Base-by-base conservation (phyloP, 2,329 filamentous ascomycete genomes). In the Aspergillus hortae region DNA sequence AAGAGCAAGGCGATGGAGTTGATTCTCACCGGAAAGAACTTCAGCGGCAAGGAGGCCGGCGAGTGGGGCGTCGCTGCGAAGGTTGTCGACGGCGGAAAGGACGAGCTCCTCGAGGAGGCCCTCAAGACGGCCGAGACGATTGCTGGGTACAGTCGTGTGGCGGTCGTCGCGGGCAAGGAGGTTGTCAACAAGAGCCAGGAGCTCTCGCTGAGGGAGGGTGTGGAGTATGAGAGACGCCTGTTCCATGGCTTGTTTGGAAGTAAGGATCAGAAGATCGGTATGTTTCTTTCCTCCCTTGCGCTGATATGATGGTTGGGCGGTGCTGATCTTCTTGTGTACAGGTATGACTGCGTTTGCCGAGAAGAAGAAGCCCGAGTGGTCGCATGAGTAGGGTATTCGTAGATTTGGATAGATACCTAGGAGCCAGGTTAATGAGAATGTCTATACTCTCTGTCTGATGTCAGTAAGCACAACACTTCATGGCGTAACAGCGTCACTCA, bases 141-240 rank as follows among this genome's bases (percentile, higher is more conserved):
- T 75, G 92, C 94, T 0, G 77, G 88, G 1, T 90, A 94, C 73
- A 92, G 89, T 48, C 84, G 81, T 67, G 87, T 99, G n/a, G 89
- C 92, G 1, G 84, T 95, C 53, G 85, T 90, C 75, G 94, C 89
- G 10, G 87, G 84, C 52, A 99, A 99, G 80, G 94, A 99, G 79
- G 92, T 94, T n/a, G 92, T 99, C 51, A 96, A 97, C 72, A 97
- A 96, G 85, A 96, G 91, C 72, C 92, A 97, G 79, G 94, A 99
- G 64, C 74, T 96, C 61, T 80, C 87, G 3, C 76, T 99, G 54
- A 79, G 88, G 61, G 94, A 97, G 66, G 94, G 94, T 12, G 88
- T 99, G 1, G 94, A 99, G 76, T 97, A 85, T 74, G 94, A 99
- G 81, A 82, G 94, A 67, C 83, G 92, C 48, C 81, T 97, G 32